Base-by-base conservation (phyloP, 192 early-diverging fungal genomes). In the Geosiphon pyriformis region DNA sequence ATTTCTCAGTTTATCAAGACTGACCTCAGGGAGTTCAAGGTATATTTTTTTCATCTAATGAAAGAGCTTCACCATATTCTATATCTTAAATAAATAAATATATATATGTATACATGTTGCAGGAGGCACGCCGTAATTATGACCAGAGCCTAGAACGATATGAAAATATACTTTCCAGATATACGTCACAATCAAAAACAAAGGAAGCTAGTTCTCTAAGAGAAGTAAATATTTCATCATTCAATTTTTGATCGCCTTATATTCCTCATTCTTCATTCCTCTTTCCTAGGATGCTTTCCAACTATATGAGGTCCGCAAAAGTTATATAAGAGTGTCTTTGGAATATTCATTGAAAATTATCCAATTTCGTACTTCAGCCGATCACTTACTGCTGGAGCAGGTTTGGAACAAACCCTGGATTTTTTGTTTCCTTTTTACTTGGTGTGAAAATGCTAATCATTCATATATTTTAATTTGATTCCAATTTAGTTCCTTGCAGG, bases 121-220 rank as follows among this genome's bases (percentile, higher is more conserved):
- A 76, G 75, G 80, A 85, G 32, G 37, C 59, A 22, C 68, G 72
- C 26, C 75, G 75, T 60, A 69, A 73, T 68, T 77, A 75, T 68
- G 75, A 87, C 35, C 74, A 76, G 30, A 51, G 71, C 62, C 52
- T 80, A 64, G 72, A 84, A 60, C 75, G 74, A 46, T 89, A 89
- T 61, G 88, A 90, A 74, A 83, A 69, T 27, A 83, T 82, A 25
- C 67, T 89, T 12, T 64, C 72, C 11, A 81, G 77, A 67, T 90
- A 89, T 56, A 76, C 74, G 22, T 59, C 70, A 22, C 74, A 86
- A 25, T 83, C 82, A 42, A 78, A 83, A 25, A 77, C 79, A 52
- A 90, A 89, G 48, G 88, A 90, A 75, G 64, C 85, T 27, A 83
- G 80, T 46, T 80, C 85, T 17, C 58, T 90, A 15, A 69, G 83